Evolutionary conservation across 2,329 filamentous ascomycete species (phyloP).

Genomic region (Ophiostoma ips): DNA sequence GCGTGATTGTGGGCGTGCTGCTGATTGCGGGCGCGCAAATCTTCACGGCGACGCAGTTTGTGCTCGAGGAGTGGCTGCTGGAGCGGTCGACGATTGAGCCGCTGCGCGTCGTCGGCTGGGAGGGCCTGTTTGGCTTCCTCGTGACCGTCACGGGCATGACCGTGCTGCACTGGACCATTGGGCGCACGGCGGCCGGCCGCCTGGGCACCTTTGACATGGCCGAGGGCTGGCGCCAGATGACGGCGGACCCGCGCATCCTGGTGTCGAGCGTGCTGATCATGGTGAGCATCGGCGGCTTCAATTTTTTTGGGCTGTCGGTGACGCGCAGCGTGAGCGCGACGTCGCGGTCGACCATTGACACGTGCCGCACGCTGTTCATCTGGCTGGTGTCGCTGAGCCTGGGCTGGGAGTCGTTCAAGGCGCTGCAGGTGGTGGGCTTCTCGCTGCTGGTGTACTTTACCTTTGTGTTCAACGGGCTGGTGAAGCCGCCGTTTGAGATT

Average conservation of each 20-base stretch:
- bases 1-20: constrained; percentile 69
- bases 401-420: constrained; percentile 96
- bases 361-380: constrained; percentile 93
- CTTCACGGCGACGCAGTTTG: constrained; percentile 93
- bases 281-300: constrained; percentile 98
- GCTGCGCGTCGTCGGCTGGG: constrained; percentile 87
- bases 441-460: constrained; percentile 87
- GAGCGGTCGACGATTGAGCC: constrained; percentile 54
- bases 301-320: constrained; percentile 94
- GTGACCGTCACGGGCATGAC: constrained; percentile 70
- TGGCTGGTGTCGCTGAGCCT: constrained; percentile 89
- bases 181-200: constrained; percentile 56
- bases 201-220: constrained; percentile 82
- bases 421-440: constrained; percentile 85
- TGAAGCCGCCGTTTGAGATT: constrained; percentile 59
- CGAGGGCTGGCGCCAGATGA: constrained; percentile 75
- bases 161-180: constrained; percentile 63
- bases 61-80: constrained; percentile 87
- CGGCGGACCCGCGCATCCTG: constrained; percentile 53
- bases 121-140: constrained; percentile 78
- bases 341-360: constrained; percentile 90
- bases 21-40: constrained; percentile 91
- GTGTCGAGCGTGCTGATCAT: constrained; percentile 81
- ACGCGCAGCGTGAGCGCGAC: constrained; percentile 84
- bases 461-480: constrained; percentile 88